These are phyloP conservation scores for Begonia peltatifolia DNA, from an alignment of 306 rosid genomes.

Conservation along the genomic window DNA sequence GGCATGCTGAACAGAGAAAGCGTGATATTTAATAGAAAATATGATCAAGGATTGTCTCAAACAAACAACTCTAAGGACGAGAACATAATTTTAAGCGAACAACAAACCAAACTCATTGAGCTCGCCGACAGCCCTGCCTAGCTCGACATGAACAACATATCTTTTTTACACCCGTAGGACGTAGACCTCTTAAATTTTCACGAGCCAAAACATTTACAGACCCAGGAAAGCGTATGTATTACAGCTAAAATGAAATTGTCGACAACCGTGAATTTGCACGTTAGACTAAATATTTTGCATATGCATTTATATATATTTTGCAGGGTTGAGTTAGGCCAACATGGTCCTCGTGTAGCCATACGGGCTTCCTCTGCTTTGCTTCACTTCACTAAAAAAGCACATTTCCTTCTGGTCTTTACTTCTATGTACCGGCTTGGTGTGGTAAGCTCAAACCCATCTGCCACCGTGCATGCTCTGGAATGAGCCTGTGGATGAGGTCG, in stretches of 20 bases:
- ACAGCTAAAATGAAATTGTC: conserved; percentile 31
- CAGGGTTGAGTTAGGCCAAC: conserved; percentile 29
- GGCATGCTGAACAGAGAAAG: no score
- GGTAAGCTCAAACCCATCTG: conserved; percentile 36
- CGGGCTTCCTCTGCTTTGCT: conserved; percentile 8
- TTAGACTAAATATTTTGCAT: conserved; percentile 18
- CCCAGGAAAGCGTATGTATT: conserved; percentile 10
- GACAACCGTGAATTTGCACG: conserved; percentile 26
- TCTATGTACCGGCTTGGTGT: conserved; percentile 40
- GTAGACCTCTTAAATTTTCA: conserved; percentile 12
- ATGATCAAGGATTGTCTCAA: no score
- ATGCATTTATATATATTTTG: conserved; percentile 9
- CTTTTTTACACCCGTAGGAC: conserved; percentile 16
- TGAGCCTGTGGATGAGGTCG: conserved; percentile 62
- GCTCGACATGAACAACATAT: conserved; percentile 17
- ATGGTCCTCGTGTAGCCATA: conserved; percentile 26
- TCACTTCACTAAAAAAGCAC: conserved; percentile 19
- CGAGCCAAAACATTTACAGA: conserved; percentile 27
- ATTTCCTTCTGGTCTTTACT: conserved; percentile 23
- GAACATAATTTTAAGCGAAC: no score
- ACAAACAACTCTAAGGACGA: no score
- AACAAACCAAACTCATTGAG: no score
- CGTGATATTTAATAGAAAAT: no score
- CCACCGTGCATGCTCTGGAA: conserved; percentile 82
- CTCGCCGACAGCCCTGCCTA: not conserved